phyloP scores from a whole-genome alignment of 371 early-diverging fungal genomes.

The Syncephalis plumigaleata region DNA sequence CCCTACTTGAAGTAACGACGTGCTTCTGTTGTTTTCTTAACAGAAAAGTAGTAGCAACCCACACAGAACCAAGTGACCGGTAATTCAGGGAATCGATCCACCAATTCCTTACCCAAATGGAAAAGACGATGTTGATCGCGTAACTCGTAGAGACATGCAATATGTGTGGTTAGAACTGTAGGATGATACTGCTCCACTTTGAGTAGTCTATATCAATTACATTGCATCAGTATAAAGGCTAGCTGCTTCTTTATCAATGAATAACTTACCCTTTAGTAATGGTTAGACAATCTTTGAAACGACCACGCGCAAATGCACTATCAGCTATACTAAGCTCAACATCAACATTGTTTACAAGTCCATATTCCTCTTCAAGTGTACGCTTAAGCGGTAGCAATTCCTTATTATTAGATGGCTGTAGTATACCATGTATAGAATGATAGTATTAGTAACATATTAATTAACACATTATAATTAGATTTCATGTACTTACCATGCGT shows the following conservation, averaged over 20 bases:
- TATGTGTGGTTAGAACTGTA: constrained; percentile 32
- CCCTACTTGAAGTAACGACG: constrained; percentile 38
- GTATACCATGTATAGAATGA: neutral
- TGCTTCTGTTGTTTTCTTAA: constrained; percentile 34
- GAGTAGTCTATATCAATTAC: constrained; percentile 22
- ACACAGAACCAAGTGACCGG: constrained; percentile 53
- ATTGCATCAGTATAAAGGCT: neutral
- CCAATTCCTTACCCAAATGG: constrained; percentile 34
- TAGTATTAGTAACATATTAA: neutral
- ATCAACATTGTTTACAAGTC: constrained; percentile 29
- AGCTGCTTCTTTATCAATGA: too few species aligned
- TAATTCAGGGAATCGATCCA: constrained; percentile 24
- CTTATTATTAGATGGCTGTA: neutral
- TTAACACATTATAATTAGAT: neutral
- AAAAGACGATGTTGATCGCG: constrained; percentile 39
- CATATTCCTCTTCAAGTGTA: constrained; percentile 20
- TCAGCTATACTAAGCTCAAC: constrained; percentile 41
- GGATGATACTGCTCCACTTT: constrained; percentile 33
- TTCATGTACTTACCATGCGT: constrained; percentile 25
- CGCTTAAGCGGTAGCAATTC: neutral
- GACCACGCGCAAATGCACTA: constrained; percentile 23
- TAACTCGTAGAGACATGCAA: constrained; percentile 44
- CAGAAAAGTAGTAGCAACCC: constrained; percentile 48
- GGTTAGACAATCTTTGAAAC: constrained; percentile 30
- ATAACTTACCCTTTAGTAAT: constrained; percentile 29